Conservation (phyloP, 164 flowering plant genomes). For the Stephania yunnanensis region DNA sequence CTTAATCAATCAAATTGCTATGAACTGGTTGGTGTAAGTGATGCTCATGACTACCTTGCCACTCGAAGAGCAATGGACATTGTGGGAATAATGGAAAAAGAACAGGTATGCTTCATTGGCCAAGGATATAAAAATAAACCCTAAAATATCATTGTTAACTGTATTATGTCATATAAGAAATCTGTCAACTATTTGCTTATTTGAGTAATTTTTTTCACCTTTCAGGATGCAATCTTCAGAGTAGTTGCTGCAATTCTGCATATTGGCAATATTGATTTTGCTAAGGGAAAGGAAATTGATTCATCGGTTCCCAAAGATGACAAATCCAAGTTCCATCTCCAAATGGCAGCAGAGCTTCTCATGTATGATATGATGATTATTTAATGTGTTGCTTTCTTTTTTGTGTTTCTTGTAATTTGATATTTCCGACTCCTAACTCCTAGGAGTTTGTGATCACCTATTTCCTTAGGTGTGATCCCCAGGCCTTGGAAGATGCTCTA, state of each 20-base stretch:
- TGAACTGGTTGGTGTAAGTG: conserved; percentile 63
- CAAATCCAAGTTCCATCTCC: conserved; percentile 59
- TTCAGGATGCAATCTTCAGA: conserved; percentile 80
- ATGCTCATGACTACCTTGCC: conserved; percentile 67
- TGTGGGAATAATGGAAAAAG: conserved; percentile 66
- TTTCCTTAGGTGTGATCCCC: conserved; percentile 64
- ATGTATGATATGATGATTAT: conserved; percentile 31
- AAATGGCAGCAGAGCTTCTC: conserved; percentile 74
- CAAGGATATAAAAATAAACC: neutral
- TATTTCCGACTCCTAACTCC: conserved; percentile 9
- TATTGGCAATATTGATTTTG: conserved; percentile 72
- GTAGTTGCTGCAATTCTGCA: conserved; percentile 88
- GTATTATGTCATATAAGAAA: neutral
- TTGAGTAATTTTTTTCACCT: conserved; percentile 6
- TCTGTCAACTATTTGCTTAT: conserved; percentile 4
- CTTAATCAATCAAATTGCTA: conserved; percentile 87
- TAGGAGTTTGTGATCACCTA: conserved; percentile 2
- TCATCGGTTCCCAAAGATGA: conserved; percentile 65
- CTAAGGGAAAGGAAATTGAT: conserved; percentile 60
- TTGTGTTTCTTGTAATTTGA: neutral
- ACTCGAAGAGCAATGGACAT: conserved; percentile 86
- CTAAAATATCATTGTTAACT: neutral
- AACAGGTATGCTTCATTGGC: conserved; percentile 51
- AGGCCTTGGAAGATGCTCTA: conserved; percentile 65
- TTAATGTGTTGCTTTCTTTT: neutral